Evolutionary conservation across 495 filamentous ascomycete species (phyloP).

Genomic region (Penicillium tannophilum): DNA sequence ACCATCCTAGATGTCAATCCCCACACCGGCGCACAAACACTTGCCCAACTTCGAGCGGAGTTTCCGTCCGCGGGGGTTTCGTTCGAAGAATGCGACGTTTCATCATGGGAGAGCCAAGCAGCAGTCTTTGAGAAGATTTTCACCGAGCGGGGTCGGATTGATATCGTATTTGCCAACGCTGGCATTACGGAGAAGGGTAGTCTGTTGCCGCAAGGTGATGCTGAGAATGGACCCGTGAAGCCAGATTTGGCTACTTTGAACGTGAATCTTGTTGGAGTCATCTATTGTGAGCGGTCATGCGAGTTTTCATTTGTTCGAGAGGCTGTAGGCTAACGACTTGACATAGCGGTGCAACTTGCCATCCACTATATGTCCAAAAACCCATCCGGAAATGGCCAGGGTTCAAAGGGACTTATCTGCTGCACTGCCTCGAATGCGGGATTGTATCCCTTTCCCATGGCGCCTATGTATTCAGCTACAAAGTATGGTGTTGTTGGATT

Average conservation of each 20-base stretch:
- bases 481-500: slow-evolving; percentile 55
- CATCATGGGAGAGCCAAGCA: slow-evolving; percentile 51
- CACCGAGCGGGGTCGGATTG: slow-evolving; percentile 39
- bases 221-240: slow-evolving; percentile 28
- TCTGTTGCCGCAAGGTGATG: slow-evolving; percentile 27
- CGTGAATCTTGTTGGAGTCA: slow-evolving; percentile 49
- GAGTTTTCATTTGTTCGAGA: too few species aligned
- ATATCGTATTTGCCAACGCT: slow-evolving; percentile 59
- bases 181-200: slow-evolving; percentile 52
- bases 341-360: slow-evolving; percentile 50
- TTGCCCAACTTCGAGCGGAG: slow-evolving; percentile 34
- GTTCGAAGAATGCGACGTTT: slow-evolving; percentile 50
- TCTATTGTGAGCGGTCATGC: slow-evolving; percentile 48
- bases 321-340: not conserved
- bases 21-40: slow-evolving; percentile 28
- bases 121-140: slow-evolving; percentile 45
- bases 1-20: slow-evolving; percentile 56
- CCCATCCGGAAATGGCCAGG: not conserved
- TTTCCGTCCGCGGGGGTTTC: slow-evolving; percentile 37
- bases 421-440: slow-evolving; percentile 61
- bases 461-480: slow-evolving; percentile 54
- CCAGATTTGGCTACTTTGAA: slow-evolving; percentile 45
- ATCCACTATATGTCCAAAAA: slow-evolving; percentile 57
- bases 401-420: slow-evolving; percentile 48
- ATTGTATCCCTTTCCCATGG: slow-evolving; percentile 56